Conservation (phyloP, 495 filamentous ascomycete species). For the Oidiodendron maius region DNA sequence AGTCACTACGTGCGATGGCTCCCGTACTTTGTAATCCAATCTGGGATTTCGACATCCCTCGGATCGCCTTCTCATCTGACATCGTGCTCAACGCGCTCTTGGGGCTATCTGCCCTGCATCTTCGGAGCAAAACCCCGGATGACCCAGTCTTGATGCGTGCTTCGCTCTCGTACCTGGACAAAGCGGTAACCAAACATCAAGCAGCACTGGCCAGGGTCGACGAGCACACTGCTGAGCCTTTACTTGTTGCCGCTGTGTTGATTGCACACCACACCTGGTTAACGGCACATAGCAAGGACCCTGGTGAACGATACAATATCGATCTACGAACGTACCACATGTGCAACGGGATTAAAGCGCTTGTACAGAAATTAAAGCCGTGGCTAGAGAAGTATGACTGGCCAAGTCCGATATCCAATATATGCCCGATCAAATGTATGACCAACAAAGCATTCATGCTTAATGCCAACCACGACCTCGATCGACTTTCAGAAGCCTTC, state of each 20-base stretch:
- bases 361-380: not conserved
- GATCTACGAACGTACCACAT: conserved; percentile 8
- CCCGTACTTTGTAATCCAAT: not conserved
- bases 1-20: not conserved
- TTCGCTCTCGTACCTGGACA: conserved; percentile 4
- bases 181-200: conserved; percentile 1
- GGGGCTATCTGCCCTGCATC: conserved; percentile 6
- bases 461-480: not conserved
- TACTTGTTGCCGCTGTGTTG: conserved; percentile 6
- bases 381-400: not conserved
- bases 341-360: conserved; percentile 2
- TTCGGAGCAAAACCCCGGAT: not conserved
- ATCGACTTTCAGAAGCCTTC: not conserved
- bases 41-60: conserved; percentile 10
- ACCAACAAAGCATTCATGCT: not conserved
- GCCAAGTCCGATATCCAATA: not conserved
- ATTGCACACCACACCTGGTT: conserved; percentile 11
- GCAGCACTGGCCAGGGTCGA: not conserved
- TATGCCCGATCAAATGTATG: not conserved
- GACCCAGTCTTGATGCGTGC: conserved; percentile 1
- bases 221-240: not conserved
- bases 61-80: conserved; percentile 6
- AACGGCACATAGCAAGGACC: not conserved
- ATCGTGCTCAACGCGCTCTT: conserved; percentile 9
- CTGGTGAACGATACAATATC: not conserved